Conservation (phyloP, 73 alveolate species). For the Stentor roeselii region DNA sequence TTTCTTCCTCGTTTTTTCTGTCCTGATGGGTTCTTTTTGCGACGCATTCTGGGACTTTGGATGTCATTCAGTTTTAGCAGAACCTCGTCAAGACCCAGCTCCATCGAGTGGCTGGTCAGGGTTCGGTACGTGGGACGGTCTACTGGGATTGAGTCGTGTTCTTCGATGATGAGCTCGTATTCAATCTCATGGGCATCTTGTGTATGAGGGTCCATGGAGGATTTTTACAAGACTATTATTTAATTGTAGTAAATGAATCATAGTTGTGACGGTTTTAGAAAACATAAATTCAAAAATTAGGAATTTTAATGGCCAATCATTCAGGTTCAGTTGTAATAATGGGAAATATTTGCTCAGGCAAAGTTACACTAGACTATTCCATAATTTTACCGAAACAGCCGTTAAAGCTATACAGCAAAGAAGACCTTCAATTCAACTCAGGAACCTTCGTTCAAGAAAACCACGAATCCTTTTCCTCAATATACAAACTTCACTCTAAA, state of each 20-base stretch:
- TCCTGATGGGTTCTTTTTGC: background rate
- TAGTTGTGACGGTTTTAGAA: no score
- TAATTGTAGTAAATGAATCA: no score
- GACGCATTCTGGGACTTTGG: background rate
- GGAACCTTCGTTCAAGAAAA: background rate
- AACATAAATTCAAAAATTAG: no score
- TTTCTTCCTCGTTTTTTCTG: constrained; percentile 25
- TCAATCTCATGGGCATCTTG: no score
- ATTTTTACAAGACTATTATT: no score
- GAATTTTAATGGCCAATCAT: no score
- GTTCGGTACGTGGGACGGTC: background rate
- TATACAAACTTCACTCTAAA: background rate
- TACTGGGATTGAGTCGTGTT: background rate
- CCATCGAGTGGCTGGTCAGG: background rate
- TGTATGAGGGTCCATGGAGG: no score
- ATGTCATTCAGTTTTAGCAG: background rate
- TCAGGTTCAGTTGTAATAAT: no score
- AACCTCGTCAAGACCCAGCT: background rate
- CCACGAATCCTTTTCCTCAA: background rate
- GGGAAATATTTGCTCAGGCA: background rate
- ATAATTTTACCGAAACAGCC: background rate
- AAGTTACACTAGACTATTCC: background rate
- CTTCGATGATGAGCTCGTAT: background rate
- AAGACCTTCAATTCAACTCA: background rate
- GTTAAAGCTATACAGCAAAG: background rate